These are phyloP conservation scores for Neofusicoccum parvum DNA, from an alignment of 2,329 filamentous ascomycete genomes.

Conservation along the genomic window DNA sequence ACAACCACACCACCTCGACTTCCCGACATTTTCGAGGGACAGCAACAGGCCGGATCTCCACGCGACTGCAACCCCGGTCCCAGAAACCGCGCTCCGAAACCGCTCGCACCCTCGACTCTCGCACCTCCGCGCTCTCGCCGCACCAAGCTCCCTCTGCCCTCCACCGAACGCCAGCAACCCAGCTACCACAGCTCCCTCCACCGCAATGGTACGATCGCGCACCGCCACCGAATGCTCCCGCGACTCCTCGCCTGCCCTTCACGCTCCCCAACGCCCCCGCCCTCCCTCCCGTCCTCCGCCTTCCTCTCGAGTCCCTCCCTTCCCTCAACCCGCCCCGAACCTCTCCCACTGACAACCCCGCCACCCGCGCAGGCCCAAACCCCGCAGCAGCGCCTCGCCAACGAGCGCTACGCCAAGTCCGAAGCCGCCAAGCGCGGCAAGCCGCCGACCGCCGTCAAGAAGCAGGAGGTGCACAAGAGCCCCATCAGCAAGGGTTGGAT, in stretches of 20 bases:
- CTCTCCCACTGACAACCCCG: neutral
- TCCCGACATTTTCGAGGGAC: neutral
- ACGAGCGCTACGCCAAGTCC: slow-evolving; percentile 74
- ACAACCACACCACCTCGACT: neutral
- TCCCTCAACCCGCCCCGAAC: neutral
- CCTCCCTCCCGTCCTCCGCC: too few species aligned
- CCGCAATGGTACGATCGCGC: neutral
- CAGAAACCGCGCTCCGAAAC: neutral
- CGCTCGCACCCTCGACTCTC: neutral
- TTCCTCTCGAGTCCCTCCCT: neutral
- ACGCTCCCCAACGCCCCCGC: too few species aligned
- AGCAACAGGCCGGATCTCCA: neutral
- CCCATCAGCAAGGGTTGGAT: slow-evolving; percentile 62
- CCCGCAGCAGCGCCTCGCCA: slow-evolving; percentile 78
- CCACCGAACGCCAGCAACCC: too few species aligned
- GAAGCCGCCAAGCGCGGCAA: slow-evolving; percentile 77
- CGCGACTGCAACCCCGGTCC: neutral
- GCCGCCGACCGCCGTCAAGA: slow-evolving; percentile 49
- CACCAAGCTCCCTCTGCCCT: neutral
- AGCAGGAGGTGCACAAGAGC: slow-evolving; percentile 56
- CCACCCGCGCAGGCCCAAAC: slow-evolving; percentile 68
- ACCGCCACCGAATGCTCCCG: too few species aligned
- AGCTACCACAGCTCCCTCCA: neutral
- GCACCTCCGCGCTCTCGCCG: slow-evolving; percentile 9
- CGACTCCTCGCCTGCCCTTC: too few species aligned